A percentile compares a stretch with the other conserved stretches of the same genome.
Evolutionary conservation across 306 rosid species (phyloP).

Genomic region (Glycine soja): DNA sequence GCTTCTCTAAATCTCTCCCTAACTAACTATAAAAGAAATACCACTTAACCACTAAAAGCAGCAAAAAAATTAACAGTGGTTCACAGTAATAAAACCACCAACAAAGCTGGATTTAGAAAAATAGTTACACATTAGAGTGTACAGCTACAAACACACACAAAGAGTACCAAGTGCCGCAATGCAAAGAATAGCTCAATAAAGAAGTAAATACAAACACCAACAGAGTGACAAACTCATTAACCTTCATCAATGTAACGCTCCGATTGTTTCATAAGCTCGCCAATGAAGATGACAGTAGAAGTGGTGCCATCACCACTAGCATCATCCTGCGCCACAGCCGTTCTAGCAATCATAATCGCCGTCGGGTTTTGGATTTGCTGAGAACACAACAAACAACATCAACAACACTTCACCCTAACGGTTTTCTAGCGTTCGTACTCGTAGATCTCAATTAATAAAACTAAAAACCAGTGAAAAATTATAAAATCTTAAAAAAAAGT

Average conservation of each 20-base stretch:
- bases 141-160: neutral
- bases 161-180: neutral
- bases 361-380: slow-evolving; percentile 99
- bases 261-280: slow-evolving; percentile 97
- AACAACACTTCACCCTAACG: neutral
- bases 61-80: neutral
- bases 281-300: slow-evolving; percentile 90
- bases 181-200: neutral
- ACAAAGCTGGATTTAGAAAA: neutral
- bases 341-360: slow-evolving; percentile 97
- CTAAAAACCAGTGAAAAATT: neutral
- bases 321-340: slow-evolving; percentile 98
- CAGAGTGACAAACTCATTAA: slow-evolving; percentile 38
- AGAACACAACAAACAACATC: slow-evolving; percentile 19
- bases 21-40: neutral
- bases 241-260: slow-evolving; percentile 95
- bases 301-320: slow-evolving; percentile 97
- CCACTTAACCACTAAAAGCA: neutral
- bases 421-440: neutral
- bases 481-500: no score
- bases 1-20: slow-evolving; percentile 2
- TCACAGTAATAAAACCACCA: slow-evolving; percentile 18
- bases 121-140: neutral
- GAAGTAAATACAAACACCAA: neutral
- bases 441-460: slow-evolving; percentile 10